These are phyloP conservation scores for Marchantia polymorpha DNA, from an alignment of 225 moss, liverwort and hornwort genomes.

Conservation along the genomic window DNA sequence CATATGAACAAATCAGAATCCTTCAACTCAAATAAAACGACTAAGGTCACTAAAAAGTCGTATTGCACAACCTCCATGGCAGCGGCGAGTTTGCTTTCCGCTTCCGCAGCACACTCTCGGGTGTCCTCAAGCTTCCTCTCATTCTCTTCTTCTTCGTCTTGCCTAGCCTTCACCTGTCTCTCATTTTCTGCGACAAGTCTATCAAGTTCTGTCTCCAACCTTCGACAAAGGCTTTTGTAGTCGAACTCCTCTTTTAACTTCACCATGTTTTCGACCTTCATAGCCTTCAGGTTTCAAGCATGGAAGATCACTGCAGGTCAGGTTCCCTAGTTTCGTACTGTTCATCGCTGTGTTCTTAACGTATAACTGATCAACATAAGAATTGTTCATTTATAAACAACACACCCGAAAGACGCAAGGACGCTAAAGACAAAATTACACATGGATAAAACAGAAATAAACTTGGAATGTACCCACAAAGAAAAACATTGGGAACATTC, in stretches of 20 bases:
- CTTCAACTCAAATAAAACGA: no score
- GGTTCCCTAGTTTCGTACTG: background rate
- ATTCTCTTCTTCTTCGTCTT: slow-evolving; percentile 74
- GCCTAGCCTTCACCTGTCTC: slow-evolving; percentile 78
- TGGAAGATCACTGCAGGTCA: slow-evolving; percentile 2
- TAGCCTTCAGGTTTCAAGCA: slow-evolving; percentile 54
- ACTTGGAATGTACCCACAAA: no score
- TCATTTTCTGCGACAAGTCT: slow-evolving; percentile 92
- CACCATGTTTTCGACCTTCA: slow-evolving; percentile 99
- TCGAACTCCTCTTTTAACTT: slow-evolving; percentile 96
- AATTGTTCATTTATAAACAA: no score
- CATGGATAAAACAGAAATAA: no score
- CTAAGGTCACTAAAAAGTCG: background rate
- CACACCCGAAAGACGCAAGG: no score
- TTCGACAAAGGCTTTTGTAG: slow-evolving; percentile 92
- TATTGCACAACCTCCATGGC: slow-evolving; percentile 59
- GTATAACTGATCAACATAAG: no score
- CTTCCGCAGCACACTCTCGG: slow-evolving; percentile 65
- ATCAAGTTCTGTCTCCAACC: slow-evolving; percentile 88
- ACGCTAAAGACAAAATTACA: no score
- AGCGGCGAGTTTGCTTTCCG: slow-evolving; percentile 63
- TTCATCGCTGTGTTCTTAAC: background rate
- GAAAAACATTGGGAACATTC: no score
- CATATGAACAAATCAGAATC: no score
- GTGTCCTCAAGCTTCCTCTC: slow-evolving; percentile 79